Evolutionary conservation across 495 filamentous ascomycete species (phyloP), one percentile per base, ranked within the genome.

Genomic region (Trichocladium uniseriatum): DNA sequence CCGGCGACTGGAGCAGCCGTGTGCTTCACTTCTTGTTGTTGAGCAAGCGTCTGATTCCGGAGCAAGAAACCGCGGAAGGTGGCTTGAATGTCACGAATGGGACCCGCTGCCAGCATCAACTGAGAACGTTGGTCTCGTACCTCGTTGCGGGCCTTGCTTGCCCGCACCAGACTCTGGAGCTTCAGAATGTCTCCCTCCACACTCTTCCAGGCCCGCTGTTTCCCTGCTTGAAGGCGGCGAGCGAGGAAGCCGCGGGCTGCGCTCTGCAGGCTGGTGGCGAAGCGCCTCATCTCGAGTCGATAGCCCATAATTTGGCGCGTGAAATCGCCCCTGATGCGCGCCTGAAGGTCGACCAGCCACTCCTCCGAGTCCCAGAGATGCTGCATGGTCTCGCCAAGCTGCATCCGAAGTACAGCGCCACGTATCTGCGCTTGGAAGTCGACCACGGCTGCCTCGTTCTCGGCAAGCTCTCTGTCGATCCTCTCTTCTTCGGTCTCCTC

Each of bases 351-450:
- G 28, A 89, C 63, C 14, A 97, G 68, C 61, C 76, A 69, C 11
- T 81, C 77, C 65, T 99, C 94, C 10, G 77, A 77, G 56, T 94
- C 83, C 92, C 94, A 97, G n/a, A 97, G 72, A 24, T 78, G 64
- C 56, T 92, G 85, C 91, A 97, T 96, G 40, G 75, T 75, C 9
- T 84, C 68, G 14, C 89, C 91, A 11, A 96, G 79, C 48, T 76
- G 76, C 64, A 95, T 69, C 41, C 94, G 78, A 19, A 87, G 53
- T 46, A 91, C 64, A 8, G 89, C 87, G 14, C 91, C 94, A 51
- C 85, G 77, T n/a, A 87, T 79, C 59, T 95, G 87, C 18, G 85
- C 77, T 60, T 99, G 94, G 19, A 99, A 74, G 46, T 96, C 90
- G 9, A 78, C 40, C 34, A 96, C 80, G 1, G 73, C 69, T 1